Base-by-base conservation (phyloP, 2,329 filamentous ascomycete species). In the Aspergillus clavatus region DNA sequence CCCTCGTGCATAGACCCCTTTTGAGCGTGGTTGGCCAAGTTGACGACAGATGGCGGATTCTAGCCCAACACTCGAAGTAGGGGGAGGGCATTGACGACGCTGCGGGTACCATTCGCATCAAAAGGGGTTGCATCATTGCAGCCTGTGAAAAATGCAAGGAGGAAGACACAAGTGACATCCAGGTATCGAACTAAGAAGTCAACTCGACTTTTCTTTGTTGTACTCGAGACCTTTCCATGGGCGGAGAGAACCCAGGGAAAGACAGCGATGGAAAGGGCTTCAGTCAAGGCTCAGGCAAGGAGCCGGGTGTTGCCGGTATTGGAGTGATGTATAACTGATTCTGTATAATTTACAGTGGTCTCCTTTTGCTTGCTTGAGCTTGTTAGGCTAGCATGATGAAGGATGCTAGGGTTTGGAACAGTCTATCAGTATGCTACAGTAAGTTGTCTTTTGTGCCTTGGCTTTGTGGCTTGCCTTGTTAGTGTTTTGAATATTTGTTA, bases 1-100 rank as follows among this genome's bases (percentile, higher is more conserved):
- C 62, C 7, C 43, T 56, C n/a, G 55, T 47, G 14, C 58, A 61
- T 37, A 26, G 33, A 18, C 35, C 50, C n/a, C 28, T 26, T 28
- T 28, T 28, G 28, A 27, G 33, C 23, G 28, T 12, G 16, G 24
- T 39, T 7, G 12, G 22, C 23, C 39, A 19, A 16, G 38, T 19
- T 18, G 35, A 41, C 18, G 21, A 21, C 18, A 16, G 5, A 14
- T 22, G 14, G 23, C 26, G 16, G 27, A 16, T n/a, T 5, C 7
- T 21, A 19, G 22, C 26, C 12, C 28, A 22, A 18, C n/a, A 33
- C 18, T 7, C 27, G 21, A 42, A 42, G 28, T 24, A 33, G 28
- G 12, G 11, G 11, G 21, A 42, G 4, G 5, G 14, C 5, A 4
- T 40, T 28, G 14, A 12, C 54, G 51, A 51, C 48, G 51, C 40